A percentile compares a stretch with the other conserved stretches of the same genome.
phyloP scores from a whole-genome alignment of 345 rosid genomes.

The Anastatica hierochuntica region DNA sequence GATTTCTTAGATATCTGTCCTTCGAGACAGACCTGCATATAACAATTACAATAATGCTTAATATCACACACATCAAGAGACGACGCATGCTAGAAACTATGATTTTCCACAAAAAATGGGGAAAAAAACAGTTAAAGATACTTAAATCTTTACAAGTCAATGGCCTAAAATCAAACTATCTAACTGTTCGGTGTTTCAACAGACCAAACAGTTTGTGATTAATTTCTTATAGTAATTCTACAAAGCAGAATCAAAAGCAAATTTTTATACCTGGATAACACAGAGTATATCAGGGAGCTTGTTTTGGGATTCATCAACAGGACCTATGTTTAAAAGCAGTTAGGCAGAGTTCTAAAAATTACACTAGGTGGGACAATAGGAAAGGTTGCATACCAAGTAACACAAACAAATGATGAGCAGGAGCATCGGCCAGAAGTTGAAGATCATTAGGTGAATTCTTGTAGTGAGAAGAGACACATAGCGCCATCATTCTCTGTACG shows the following conservation, averaged over 20 bases:
- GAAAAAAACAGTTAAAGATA: background rate
- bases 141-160: background rate
- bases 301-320: slow-evolving; percentile 83
- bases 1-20: slow-evolving; percentile 88
- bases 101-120: background rate
- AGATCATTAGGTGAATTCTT: slow-evolving; percentile 98
- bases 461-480: slow-evolving; percentile 92
- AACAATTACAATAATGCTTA: slow-evolving; percentile 7
- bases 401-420: slow-evolving; percentile 95
- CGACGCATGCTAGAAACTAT: background rate
- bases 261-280: slow-evolving; percentile 68
- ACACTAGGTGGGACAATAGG: slow-evolving; percentile 3
- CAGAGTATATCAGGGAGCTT: slow-evolving; percentile 91
- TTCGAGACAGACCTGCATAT: slow-evolving; percentile 68
- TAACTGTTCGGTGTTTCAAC: background rate
- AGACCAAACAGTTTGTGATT: background rate
- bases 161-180: too few relatives aligned
- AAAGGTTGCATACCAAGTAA: slow-evolving; percentile 52
- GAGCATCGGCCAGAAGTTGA: slow-evolving; percentile 97
- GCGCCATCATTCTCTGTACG: slow-evolving; percentile 94
- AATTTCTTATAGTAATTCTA: background rate
- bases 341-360: background rate
- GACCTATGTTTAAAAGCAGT: slow-evolving; percentile 44
- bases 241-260: background rate
- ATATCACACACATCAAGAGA: background rate